phyloP scores from a whole-genome alignment of 306 rosid species.

The Aeschynomene evenia region DNA sequence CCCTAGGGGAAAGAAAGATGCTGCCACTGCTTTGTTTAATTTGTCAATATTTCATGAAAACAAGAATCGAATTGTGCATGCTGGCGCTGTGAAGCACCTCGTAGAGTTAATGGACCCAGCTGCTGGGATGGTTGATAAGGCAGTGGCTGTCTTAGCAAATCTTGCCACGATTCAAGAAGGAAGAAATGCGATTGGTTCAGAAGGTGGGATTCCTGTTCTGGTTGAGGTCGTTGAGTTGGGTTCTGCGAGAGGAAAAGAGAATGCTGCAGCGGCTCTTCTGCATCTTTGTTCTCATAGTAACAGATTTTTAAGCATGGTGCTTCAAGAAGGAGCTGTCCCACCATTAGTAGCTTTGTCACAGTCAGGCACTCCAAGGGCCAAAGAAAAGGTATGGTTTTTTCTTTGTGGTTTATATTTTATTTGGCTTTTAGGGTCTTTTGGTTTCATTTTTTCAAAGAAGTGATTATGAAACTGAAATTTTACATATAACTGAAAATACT shows the following conservation, averaged over 20 bases:
- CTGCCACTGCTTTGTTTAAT: slow-evolving; percentile 94
- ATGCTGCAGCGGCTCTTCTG: slow-evolving; percentile 91
- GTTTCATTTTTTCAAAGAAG: no score
- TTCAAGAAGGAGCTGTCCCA: slow-evolving; percentile 95
- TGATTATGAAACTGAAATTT: no score
- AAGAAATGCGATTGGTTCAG: slow-evolving; percentile 69
- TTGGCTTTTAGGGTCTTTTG: no score
- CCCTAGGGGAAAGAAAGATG: slow-evolving; percentile 97
- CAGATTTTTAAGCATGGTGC: slow-evolving; percentile 62
- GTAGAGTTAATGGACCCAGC: slow-evolving; percentile 99
- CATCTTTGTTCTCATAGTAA: slow-evolving; percentile 67
- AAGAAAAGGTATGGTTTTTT: slow-evolving; percentile 70
- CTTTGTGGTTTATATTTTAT: slow-evolving; percentile 9
- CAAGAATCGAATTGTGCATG: slow-evolving; percentile 82
- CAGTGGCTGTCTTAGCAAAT: slow-evolving; percentile 94
- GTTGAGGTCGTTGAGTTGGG: slow-evolving; percentile 99
- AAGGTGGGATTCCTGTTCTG: slow-evolving; percentile 82
- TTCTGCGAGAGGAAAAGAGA: slow-evolving; percentile 93
- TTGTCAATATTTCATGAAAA: slow-evolving; percentile 86
- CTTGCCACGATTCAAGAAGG: slow-evolving; percentile 92
- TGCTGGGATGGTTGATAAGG: slow-evolving; percentile 96
- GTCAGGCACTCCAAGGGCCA: slow-evolving; percentile 95
- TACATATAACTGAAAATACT: no score
- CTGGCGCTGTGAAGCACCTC: slow-evolving; percentile 91
- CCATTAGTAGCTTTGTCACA: slow-evolving; percentile 88